Evolutionary conservation across 805 yeast genomes (phyloP).

Genomic region (Pichia sporocuriosa): DNA sequence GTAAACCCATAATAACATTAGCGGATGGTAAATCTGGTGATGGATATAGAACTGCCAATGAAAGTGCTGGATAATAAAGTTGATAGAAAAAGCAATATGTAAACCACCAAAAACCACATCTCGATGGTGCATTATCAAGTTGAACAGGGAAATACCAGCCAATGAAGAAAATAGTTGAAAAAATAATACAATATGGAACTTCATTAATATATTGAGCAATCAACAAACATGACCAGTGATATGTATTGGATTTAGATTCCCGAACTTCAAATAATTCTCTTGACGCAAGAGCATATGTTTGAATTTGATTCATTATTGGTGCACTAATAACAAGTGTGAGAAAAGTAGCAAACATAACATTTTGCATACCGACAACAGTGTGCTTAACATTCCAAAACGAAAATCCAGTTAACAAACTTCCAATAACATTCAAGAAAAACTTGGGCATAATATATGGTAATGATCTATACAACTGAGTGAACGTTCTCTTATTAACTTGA

Average conservation of each 20-base stretch:
- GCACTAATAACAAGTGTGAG: constrained; percentile 52
- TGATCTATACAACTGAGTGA: constrained; percentile 41
- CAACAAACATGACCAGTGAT: constrained; percentile 60
- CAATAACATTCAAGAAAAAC: constrained; percentile 32
- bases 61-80: constrained; percentile 42
- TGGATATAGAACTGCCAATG: constrained; percentile 46
- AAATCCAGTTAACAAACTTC: constrained; percentile 46
- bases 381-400: constrained; percentile 55
- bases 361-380: constrained; percentile 51
- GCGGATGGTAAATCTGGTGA: constrained; percentile 68
- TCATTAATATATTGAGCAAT: constrained; percentile 50
- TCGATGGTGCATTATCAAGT: constrained; percentile 30
- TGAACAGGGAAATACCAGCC: constrained; percentile 33
- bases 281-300: constrained; percentile 47
- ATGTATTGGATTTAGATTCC: constrained; percentile 65
- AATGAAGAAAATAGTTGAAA: constrained; percentile 41
- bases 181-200: constrained; percentile 49
- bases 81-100: constrained; percentile 34
- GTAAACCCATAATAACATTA: constrained; percentile 48
- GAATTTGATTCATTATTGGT: constrained; percentile 58
- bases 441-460: constrained; percentile 44
- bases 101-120: constrained; percentile 44
- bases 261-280: constrained; percentile 65
- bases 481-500: constrained; percentile 33
- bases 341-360: constrained; percentile 46